Conservation (phyloP, 169 alveolate species). For the Babesia gibsoni region DNA sequence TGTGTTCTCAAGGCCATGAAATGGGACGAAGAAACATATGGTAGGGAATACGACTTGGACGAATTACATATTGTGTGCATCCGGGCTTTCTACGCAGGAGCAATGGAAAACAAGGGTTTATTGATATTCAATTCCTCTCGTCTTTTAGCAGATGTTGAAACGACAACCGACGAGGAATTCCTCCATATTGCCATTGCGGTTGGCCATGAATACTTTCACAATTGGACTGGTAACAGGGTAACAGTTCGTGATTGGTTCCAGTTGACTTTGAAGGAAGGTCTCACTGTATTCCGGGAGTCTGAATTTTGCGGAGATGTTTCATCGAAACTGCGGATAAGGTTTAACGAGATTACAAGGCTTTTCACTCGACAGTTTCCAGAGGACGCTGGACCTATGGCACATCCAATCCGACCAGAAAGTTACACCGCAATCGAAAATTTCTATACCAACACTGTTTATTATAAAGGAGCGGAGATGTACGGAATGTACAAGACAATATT, state of each 20-base stretch:
- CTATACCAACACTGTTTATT: conserved; percentile 90
- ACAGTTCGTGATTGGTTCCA: conserved; percentile 93
- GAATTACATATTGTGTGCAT: conserved; percentile 87
- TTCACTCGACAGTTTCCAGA: conserved; percentile 84
- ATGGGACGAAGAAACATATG: conserved; percentile 90
- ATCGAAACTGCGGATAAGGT: conserved; percentile 78
- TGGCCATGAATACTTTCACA: conserved; percentile 93
- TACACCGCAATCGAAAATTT: conserved; percentile 89
- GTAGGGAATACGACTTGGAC: conserved; percentile 88
- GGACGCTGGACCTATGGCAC: conserved; percentile 91
- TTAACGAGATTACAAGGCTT: conserved; percentile 79
- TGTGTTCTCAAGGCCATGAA: conserved; percentile 85
- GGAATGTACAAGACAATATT: conserved; percentile 90
- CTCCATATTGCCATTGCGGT: conserved; percentile 83
- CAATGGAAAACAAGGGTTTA: conserved; percentile 91
- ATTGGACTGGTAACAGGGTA: conserved; percentile 92
- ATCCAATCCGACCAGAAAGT: conserved; percentile 90
- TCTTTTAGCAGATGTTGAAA: conserved; percentile 83
- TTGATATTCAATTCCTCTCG: conserved; percentile 86
- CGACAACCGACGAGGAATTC: conserved; percentile 86
- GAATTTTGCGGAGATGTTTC: conserved; percentile 78
- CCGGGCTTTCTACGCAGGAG: conserved; percentile 89
- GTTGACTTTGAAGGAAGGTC: conserved; percentile 90
- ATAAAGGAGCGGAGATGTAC: conserved; percentile 91
- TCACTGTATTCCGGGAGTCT: conserved; percentile 90